Base-by-base conservation (phyloP, 2,329 filamentous ascomycete genomes). In the Talaromyces sp. region DNA sequence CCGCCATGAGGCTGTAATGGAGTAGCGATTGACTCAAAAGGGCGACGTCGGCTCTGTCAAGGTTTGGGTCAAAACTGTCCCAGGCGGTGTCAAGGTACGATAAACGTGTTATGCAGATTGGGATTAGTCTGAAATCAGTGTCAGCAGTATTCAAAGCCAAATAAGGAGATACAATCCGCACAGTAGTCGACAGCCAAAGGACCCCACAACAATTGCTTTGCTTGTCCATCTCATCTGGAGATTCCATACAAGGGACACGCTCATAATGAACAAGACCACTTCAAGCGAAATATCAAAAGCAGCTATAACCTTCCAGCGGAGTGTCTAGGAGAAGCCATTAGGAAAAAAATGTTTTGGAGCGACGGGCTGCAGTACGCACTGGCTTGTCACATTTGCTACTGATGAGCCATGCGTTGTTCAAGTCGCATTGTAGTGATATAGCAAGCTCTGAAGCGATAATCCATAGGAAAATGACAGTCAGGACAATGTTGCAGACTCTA, bases 1-100 rank as follows among this genome's bases (percentile, higher is more conserved):
- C 73, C 0, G 74, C 68, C 61, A 77, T 76, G 27, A 80, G 69
- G 17, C 75, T 74, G 66, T 73, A 77, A 32, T 75, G 71, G 26
- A 79, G 67, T 43, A 78, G 67, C 46, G 75, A 68, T 58, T 76
- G 70, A 19, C 74, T 72, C 60, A 71, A 68, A 56, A 78, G 71
- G 29, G 70, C 63, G 3, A 72, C 67, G 19, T 73, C 62, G 3
- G 71, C 70, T 38, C 71, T 66, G 54, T 66, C 65, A 14, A 77
- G 64, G 6, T 70, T 70, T 1, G 69, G 63, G 59, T 78, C 72
- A 17, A 58, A 14, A 13, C 43, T 54, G 64, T 60, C 10, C 67
- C 50, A 50, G 57, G 64, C 56, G 9, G n/a, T n/a, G 24, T 29
- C 49, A 10, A 52, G 11, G 19, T 52, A 52, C 14, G 24, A 52